Evolutionary conservation across 1,284 basidiomycete species (phyloP).

Genomic region (Agroathelia rolfsii): DNA sequence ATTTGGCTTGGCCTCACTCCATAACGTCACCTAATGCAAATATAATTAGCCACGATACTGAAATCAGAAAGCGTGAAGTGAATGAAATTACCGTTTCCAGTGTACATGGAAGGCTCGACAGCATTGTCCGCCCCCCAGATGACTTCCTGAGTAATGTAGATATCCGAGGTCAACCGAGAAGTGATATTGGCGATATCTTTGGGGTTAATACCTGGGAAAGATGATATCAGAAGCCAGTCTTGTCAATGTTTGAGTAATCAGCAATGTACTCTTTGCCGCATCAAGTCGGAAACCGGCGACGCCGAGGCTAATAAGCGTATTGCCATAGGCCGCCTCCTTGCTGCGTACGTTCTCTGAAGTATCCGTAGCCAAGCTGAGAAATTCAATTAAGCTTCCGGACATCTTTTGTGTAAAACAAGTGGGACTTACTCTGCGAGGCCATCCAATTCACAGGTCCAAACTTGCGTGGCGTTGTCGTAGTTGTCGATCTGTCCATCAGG

Average conservation of each 20-base stretch:
- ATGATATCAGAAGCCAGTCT: neutral
- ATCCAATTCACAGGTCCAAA: slow-evolving; percentile 50
- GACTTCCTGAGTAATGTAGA: slow-evolving; percentile 54
- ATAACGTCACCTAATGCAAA: slow-evolving; percentile 44
- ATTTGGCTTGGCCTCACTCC: no score
- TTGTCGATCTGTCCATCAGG: slow-evolving; percentile 44
- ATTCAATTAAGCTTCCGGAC: slow-evolving; percentile 1
- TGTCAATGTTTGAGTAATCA: slow-evolving; percentile 4
- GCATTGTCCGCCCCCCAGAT: slow-evolving; percentile 43
- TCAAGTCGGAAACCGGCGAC: slow-evolving; percentile 58
- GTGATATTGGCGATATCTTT: slow-evolving; percentile 46
- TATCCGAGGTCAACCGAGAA: slow-evolving; percentile 27
- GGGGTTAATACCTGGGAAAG: slow-evolving; percentile 38
- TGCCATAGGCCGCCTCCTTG: slow-evolving; percentile 44
- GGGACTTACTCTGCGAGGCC: slow-evolving; percentile 46
- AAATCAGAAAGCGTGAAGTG: neutral
- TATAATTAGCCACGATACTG: slow-evolving; percentile 2
- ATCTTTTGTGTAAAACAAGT: neutral
- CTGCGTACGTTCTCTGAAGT: slow-evolving; percentile 48
- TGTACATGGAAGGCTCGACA: slow-evolving; percentile 46
- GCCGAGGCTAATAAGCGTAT: slow-evolving; percentile 52
- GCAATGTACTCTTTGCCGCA: slow-evolving; percentile 38
- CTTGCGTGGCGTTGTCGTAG: slow-evolving; percentile 40
- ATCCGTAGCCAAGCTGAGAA: slow-evolving; percentile 43
- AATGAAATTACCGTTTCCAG: slow-evolving; percentile 30